Evolutionary conservation across 2,329 filamentous ascomycete genomes (phyloP).

Genomic region (Trichoderma sp.): DNA sequence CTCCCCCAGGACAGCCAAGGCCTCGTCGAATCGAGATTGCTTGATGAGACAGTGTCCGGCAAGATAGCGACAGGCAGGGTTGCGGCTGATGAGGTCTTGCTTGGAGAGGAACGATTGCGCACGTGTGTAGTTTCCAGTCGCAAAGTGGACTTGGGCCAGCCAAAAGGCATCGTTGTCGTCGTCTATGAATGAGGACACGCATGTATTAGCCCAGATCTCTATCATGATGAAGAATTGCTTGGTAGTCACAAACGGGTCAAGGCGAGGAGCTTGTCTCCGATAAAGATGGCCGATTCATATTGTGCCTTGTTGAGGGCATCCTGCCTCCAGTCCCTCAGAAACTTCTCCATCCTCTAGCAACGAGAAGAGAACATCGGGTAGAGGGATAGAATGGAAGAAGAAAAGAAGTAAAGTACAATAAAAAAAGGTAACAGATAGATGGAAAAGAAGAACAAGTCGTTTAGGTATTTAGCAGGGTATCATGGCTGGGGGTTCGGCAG

Average conservation of each 20-base stretch:
- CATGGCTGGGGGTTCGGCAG: not conserved
- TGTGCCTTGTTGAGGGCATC: constrained; percentile 95
- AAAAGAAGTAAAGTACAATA: not conserved
- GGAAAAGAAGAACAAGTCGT: not conserved
- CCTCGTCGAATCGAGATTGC: constrained; percentile 86
- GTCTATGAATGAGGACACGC: constrained; percentile 53
- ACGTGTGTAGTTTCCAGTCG: constrained; percentile 90
- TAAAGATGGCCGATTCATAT: constrained; percentile 94
- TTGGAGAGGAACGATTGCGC: constrained; percentile 83
- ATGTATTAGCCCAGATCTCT: constrained; percentile 13
- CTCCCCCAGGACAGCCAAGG: constrained; percentile 82
- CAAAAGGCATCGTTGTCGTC: constrained; percentile 94
- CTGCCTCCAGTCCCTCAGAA: constrained; percentile 90
- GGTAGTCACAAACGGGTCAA: constrained; percentile 73
- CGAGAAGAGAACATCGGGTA: not conserved
- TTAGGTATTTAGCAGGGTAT: not conserved
- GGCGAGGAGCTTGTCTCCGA: constrained; percentile 94
- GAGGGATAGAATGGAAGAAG: not conserved
- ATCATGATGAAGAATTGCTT: not conserved
- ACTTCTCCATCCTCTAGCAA: constrained; percentile 74
- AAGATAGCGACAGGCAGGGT: constrained; percentile 86
- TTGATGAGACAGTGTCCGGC: constrained; percentile 94
- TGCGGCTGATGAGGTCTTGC: constrained; percentile 78
- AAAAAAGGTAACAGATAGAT: not conserved
- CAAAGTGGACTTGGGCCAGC: constrained; percentile 98